Percentiles rank a stretch among this genome's conserved stretches.
These are phyloP conservation scores for Macroventuria anomochaeta DNA, from an alignment of 2,329 filamentous ascomycete species.

Conservation along the genomic window DNA sequence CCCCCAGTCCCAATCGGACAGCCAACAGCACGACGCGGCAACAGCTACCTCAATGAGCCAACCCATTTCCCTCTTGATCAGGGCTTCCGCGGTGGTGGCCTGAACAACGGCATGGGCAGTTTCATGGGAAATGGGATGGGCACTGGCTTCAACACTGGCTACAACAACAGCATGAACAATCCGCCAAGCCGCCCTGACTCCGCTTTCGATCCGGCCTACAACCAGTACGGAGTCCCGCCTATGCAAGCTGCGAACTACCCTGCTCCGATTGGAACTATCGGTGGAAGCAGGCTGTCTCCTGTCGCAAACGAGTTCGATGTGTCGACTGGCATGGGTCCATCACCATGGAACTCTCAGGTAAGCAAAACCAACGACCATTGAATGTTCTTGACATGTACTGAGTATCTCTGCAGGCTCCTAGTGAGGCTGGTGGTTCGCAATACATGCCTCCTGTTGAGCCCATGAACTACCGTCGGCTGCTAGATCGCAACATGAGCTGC, in stretches of 20 bases:
- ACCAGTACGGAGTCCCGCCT: conserved; percentile 40
- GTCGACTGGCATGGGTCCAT: conserved; percentile 36
- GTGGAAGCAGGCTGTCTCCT: conserved; percentile 51
- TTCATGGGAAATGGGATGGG: conserved; percentile 17
- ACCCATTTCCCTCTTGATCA: conserved; percentile 47
- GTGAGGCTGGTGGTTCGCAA: conserved; percentile 54
- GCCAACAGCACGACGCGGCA: conserved; percentile 38
- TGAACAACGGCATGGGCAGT: conserved; percentile 20
- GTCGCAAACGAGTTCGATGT: conserved; percentile 56
- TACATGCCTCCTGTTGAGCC: conserved; percentile 89
- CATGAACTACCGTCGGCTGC: conserved; percentile 91
- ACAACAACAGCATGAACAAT: conserved; percentile 32
- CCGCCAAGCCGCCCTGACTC: conserved; percentile 48
- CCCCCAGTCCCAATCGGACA: conserved; percentile 27
- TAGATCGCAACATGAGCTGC: conserved; percentile 95
- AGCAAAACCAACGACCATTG: background rate
- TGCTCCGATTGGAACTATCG: conserved; percentile 47
- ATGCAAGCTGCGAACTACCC: conserved; percentile 30
- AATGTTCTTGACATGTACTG: conserved; percentile 3
- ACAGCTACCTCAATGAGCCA: conserved; percentile 46
- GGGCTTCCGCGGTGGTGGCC: conserved; percentile 34
- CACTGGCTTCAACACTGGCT: conserved; percentile 23
- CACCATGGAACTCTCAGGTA: conserved; percentile 51
- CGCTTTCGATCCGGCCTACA: conserved; percentile 45
- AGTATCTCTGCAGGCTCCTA: conserved; percentile 29